Conservation (phyloP, 768 basidiomycete genomes). For the Megacollybia marginata region DNA sequence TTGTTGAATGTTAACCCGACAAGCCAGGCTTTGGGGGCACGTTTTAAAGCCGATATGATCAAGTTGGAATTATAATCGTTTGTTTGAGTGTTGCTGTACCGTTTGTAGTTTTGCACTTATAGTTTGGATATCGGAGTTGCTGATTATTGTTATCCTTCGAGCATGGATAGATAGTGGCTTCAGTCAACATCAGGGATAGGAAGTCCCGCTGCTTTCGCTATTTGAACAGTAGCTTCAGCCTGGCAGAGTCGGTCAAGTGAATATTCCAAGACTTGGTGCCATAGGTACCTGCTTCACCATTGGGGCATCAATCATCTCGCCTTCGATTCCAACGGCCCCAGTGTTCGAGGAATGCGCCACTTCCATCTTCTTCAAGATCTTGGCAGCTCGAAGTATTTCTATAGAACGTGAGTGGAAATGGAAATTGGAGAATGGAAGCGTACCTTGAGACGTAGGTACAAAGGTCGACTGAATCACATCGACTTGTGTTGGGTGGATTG, state of each 20-base stretch:
- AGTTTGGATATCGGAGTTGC: no score
- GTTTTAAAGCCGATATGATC: constrained; percentile 25
- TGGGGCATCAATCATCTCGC: constrained; percentile 87
- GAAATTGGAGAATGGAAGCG: constrained; percentile 1
- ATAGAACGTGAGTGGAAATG: not conserved
- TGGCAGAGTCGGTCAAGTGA: constrained; percentile 9
- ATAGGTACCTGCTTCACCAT: constrained; percentile 72
- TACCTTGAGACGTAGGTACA: constrained; percentile 67
- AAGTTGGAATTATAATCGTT: constrained; percentile 16
- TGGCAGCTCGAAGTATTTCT: constrained; percentile 75
- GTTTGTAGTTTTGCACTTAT: no score
- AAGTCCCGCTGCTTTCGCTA: constrained; percentile 49
- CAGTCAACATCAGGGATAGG: constrained; percentile 37
- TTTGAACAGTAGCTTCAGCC: constrained; percentile 44
- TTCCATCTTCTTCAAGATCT: constrained; percentile 63
- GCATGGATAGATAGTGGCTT: no score
- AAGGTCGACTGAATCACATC: constrained; percentile 71
- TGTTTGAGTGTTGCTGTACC: no score
- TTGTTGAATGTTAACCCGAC: constrained; percentile 26
- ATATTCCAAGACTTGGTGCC: not conserved
- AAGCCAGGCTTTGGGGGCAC: constrained; percentile 18
- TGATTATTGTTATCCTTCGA: not conserved
- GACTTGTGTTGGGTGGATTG: constrained; percentile 86
- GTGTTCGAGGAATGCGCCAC: constrained; percentile 40
- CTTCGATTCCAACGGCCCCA: constrained; percentile 74